These are phyloP conservation scores for Taxawa tesnikishii DNA, from an alignment of 2,329 filamentous ascomycete genomes.

Conservation along the genomic window DNA sequence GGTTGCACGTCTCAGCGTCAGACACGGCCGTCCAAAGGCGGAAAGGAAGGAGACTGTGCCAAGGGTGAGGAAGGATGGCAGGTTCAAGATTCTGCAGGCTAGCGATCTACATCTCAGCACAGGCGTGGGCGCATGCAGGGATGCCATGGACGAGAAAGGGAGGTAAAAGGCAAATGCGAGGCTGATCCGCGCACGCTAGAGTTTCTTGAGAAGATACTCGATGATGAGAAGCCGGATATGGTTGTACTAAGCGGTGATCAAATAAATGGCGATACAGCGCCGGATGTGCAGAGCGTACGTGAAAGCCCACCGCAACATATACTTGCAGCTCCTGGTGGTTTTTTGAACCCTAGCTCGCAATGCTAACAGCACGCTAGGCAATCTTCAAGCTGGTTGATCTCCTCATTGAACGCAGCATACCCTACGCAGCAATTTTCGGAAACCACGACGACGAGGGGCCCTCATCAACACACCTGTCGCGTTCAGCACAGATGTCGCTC, in stretches of 20 bases:
- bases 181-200: conserved; percentile 86
- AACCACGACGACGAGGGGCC: conserved; percentile 94
- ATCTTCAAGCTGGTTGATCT: conserved; percentile 87
- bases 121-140: conserved; percentile 71
- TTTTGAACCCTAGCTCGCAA: no score
- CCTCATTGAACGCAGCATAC: conserved; percentile 76
- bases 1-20: conserved; percentile 64
- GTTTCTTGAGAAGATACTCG: conserved; percentile 70
- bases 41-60: conserved; percentile 48
- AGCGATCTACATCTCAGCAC: conserved; percentile 93
- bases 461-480: conserved; percentile 39
- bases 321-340: no score
- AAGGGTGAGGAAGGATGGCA: conserved; percentile 74
- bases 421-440: conserved; percentile 88
- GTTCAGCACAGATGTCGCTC: conserved; percentile 70
- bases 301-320: not conserved
- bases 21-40: conserved; percentile 55
- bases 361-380: no score
- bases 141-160: conserved; percentile 64
- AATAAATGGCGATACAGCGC: conserved; percentile 85
- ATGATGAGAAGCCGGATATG: conserved; percentile 87
- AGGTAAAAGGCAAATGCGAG: conserved; percentile 68
- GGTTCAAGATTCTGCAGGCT: conserved; percentile 94
- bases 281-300: conserved; percentile 72
- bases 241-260: conserved; percentile 90